Evolutionary conservation across 2,329 filamentous ascomycete genomes (phyloP).

Genomic region (Claviceps digitariae): DNA sequence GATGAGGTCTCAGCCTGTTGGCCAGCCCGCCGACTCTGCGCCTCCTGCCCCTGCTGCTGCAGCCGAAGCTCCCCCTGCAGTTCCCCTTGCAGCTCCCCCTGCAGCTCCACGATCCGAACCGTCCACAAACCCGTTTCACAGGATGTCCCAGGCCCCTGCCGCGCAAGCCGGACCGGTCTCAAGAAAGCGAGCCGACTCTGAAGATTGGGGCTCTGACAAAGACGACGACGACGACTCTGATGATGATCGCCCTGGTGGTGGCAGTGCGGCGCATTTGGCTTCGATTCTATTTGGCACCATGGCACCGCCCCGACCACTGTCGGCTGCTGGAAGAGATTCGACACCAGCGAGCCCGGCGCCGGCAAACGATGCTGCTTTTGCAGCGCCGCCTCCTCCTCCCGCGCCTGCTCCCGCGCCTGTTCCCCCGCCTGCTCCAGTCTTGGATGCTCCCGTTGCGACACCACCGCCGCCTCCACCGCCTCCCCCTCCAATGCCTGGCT

Average conservation of each 20-base stretch:
- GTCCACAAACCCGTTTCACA: slow-evolving; percentile 95
- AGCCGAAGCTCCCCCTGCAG: slow-evolving; percentile 15
- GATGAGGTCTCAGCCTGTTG: slow-evolving; percentile 62
- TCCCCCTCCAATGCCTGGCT: slow-evolving; percentile 15
- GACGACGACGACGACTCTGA: slow-evolving; percentile 54
- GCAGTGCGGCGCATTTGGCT: slow-evolving; percentile 80
- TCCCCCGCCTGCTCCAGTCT: slow-evolving; percentile 14
- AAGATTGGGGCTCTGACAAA: slow-evolving; percentile 68
- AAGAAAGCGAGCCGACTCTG: slow-evolving; percentile 47
- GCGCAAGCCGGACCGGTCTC: slow-evolving; percentile 38
- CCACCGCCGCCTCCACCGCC: slow-evolving; percentile 13
- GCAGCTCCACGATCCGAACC: slow-evolving; percentile 34
- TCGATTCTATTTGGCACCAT: slow-evolving; percentile 95
- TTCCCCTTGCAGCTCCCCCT: slow-evolving; percentile 21
- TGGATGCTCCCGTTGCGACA: slow-evolving; percentile 15
- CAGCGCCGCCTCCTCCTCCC: slow-evolving; percentile 25
- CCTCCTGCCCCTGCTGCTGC: slow-evolving; percentile 9
- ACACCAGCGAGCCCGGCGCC: slow-evolving; percentile 25
- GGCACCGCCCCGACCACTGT: slow-evolving; percentile 80
- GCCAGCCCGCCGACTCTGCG: slow-evolving; percentile 24
- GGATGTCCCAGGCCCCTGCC: slow-evolving; percentile 50
- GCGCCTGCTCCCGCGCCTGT: slow-evolving; percentile 13
- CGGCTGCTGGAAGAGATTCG: slow-evolving; percentile 61
- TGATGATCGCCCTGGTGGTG: slow-evolving; percentile 65
- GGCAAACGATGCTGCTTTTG: slow-evolving; percentile 26